Base-by-base conservation (phyloP, 2,329 filamentous ascomycete species). In the Teratosphaeria destructans region DNA sequence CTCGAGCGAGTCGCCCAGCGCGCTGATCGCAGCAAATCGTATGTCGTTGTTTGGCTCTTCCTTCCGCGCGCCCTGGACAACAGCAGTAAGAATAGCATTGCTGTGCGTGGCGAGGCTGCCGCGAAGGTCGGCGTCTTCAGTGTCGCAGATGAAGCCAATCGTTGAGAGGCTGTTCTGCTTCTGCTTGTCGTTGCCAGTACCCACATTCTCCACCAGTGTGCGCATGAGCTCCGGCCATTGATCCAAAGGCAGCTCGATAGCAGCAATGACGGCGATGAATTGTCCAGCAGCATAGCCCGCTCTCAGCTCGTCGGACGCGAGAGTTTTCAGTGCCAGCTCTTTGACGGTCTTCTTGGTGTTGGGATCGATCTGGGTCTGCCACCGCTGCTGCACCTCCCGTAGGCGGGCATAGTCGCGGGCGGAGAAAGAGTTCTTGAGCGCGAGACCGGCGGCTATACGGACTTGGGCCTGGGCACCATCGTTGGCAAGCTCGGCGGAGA, bases 121-220 rank as follows among this genome's bases (percentile, higher is more conserved):
- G 66, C 94, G 85, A 57, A 99, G 83, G 62, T 96, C 92, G 55
- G 83, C 72, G 72, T 99, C 94, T 71, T 95, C 90, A 68, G 89
- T 93, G 76, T 99, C 94, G 82, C 94, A 99, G 70, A 99, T 93
- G 78, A 94, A 99, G 68, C 94, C 94, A 75, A 99, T 96, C n/a
- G 93, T 88, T 60, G 90, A 93, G 71, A 99, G 79, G 53, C 93
- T 97, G 52, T 92, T 83, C 79, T 96, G 92, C 81, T 97, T 99
- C 74, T 95, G 85, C 77, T 91, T 85, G 72, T 92, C 88, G 69
- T 82, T 84, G 66, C 93, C 94, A 66, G 86, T 85, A 74, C 89
- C 93, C 66, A 99, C 92, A 75, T 94, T 96, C 75, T 93, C 88
- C 66, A 99, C 94, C 66, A 99, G 82, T 37, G 83, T 84, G 62